Conservation (phyloP, 2,329 filamentous ascomycete species). For the Pyrenochaeta sp. region DNA sequence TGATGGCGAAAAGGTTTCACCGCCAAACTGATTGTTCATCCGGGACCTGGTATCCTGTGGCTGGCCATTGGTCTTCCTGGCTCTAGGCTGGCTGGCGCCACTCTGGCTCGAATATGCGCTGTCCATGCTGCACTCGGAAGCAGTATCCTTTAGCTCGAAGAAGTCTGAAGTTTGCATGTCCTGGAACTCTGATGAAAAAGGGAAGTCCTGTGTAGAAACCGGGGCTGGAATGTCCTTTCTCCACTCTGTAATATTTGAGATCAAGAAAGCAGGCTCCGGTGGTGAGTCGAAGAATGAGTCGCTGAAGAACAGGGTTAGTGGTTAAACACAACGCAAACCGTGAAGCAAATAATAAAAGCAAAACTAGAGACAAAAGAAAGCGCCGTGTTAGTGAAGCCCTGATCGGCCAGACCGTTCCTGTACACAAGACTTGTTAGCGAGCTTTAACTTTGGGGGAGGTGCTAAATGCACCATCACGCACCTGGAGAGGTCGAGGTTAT, state of each 20-base stretch:
- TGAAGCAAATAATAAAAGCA: conserved; percentile 14
- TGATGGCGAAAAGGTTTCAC: conserved; percentile 46
- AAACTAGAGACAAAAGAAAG: conserved; percentile 37
- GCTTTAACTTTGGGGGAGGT: background rate
- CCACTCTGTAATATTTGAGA: conserved; percentile 52
- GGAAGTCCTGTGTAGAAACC: conserved; percentile 43
- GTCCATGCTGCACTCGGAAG: conserved; percentile 53
- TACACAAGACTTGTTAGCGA: background rate
- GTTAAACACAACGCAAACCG: conserved; percentile 32
- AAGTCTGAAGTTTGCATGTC: conserved; percentile 45
- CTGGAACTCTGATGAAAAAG: conserved; percentile 43
- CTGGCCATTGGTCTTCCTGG: conserved; percentile 34
- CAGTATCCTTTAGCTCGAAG: conserved; percentile 46
- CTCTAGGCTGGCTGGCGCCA: conserved; percentile 44
- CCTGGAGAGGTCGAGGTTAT: conserved; percentile 15
- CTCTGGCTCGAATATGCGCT: conserved; percentile 52
- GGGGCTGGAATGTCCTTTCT: conserved; percentile 48
- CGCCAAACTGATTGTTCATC: conserved; percentile 39
- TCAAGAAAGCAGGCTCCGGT: conserved; percentile 43
- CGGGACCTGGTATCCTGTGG: conserved; percentile 40
- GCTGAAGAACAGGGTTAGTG: conserved; percentile 50
- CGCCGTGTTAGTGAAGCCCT: conserved; percentile 46
- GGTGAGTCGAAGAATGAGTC: conserved; percentile 49
- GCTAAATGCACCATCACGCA: no score
- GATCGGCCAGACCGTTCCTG: no score